A percentile compares a stretch with the other conserved stretches of the same genome.
Evolutionary conservation across 306 rosid genomes (phyloP).

Genomic region (Lotus japonicus): DNA sequence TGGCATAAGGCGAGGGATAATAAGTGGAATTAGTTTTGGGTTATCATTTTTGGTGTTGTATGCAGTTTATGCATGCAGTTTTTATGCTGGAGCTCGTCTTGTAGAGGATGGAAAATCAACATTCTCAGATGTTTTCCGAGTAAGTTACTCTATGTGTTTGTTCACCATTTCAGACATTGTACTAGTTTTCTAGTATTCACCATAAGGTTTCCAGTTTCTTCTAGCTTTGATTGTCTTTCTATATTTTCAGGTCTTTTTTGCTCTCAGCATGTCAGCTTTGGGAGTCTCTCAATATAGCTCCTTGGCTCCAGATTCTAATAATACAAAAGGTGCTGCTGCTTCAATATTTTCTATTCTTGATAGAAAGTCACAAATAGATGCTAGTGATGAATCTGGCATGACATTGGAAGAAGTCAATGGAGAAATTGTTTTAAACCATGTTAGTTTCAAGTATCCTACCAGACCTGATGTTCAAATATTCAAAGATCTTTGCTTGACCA

Average conservation of each 20-base stretch:
- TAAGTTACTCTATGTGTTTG: slow-evolving; percentile 17
- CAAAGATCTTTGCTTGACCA: slow-evolving; percentile 54
- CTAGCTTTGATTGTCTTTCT: neutral
- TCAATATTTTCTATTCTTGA: slow-evolving; percentile 74
- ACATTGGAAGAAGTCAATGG: slow-evolving; percentile 48
- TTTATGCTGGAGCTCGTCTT: slow-evolving; percentile 59
- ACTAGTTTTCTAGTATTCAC: neutral
- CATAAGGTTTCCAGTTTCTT: neutral
- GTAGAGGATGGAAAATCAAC: slow-evolving; percentile 36
- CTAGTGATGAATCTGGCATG: slow-evolving; percentile 47
- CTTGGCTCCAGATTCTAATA: slow-evolving; percentile 44
- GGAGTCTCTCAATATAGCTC: slow-evolving; percentile 55
- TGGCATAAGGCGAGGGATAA: slow-evolving; percentile 44
- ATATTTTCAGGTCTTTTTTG: slow-evolving; percentile 57
- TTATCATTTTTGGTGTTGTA: slow-evolving; percentile 41
- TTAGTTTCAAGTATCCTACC: slow-evolving; percentile 64
- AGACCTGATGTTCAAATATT: slow-evolving; percentile 62
- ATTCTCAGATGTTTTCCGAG: slow-evolving; percentile 49
- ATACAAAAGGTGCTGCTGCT: slow-evolving; percentile 48
- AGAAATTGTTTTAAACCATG: slow-evolving; percentile 54
- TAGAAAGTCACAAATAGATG: slow-evolving; percentile 50
- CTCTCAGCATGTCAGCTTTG: slow-evolving; percentile 47
- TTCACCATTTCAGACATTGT: neutral
- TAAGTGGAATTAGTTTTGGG: slow-evolving; percentile 55
- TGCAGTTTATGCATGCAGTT: slow-evolving; percentile 40